These are phyloP conservation scores for Stylosanthes scabra DNA, from an alignment of 331 rosid genomes.

Conservation along the genomic window DNA sequence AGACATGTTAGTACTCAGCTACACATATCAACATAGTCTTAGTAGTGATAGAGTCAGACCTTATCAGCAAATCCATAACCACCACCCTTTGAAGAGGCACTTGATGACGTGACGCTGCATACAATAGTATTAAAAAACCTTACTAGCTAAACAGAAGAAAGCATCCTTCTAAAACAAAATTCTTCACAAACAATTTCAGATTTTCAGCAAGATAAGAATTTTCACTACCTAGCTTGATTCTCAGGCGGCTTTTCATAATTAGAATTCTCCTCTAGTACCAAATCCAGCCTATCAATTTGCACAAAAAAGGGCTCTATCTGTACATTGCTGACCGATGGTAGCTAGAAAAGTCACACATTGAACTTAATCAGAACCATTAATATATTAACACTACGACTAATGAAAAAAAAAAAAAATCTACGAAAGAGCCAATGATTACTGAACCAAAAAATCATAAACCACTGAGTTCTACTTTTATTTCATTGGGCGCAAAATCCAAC, in stretches of 20 bases:
- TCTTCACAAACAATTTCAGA: not conserved
- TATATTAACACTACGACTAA: too few species aligned
- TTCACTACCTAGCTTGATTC: constrained; percentile 58
- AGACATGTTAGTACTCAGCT: not conserved
- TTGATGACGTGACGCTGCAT: constrained; percentile 60
- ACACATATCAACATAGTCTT: not conserved
- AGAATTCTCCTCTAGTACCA: constrained; percentile 41
- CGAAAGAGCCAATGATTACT: not conserved
- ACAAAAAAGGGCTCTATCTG: constrained; percentile 87
- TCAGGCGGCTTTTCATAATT: constrained; percentile 49
- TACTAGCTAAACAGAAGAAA: constrained; percentile 40
- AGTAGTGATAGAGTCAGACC: constrained; percentile 55
- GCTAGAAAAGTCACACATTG: constrained; percentile 50
- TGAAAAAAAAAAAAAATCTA: too few species aligned
- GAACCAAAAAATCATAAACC: not conserved
- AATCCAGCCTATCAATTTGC: constrained; percentile 84
- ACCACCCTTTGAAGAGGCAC: constrained; percentile 64
- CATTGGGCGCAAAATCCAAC: too few species aligned
- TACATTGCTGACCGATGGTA: constrained; percentile 84
- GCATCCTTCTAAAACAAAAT: constrained; percentile 22
- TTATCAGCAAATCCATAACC: constrained; percentile 97
- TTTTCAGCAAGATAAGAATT: constrained; percentile 15
- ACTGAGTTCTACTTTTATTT: too few species aligned
- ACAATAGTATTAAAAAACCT: constrained; percentile 24
- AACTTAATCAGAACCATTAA: too few species aligned